These are phyloP conservation scores for Monosporascus sp. DNA, from an alignment of 2,329 filamentous ascomycete species.

Conservation along the genomic window DNA sequence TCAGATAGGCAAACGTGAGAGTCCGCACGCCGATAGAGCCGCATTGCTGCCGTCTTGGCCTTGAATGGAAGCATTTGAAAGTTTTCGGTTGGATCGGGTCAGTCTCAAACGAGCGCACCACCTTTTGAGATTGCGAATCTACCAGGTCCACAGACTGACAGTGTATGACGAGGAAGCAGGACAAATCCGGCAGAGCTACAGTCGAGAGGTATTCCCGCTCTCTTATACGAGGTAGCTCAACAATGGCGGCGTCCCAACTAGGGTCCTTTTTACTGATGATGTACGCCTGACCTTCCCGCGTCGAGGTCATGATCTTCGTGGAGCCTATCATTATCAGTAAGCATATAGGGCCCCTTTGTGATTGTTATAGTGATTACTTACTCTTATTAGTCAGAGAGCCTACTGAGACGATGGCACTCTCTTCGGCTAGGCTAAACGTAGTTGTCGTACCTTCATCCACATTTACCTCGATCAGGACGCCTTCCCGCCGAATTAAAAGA, in stretches of 20 bases:
- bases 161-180: slow-evolving; percentile 56
- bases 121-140: slow-evolving; percentile 48
- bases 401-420: slow-evolving; percentile 46
- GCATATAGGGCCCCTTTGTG: not conserved
- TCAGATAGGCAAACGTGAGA: slow-evolving; percentile 60
- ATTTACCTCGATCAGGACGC: slow-evolving; percentile 54
- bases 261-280: slow-evolving; percentile 27
- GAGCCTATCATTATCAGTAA: slow-evolving; percentile 18
- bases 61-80: slow-evolving; percentile 54
- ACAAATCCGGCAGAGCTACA: slow-evolving; percentile 51
- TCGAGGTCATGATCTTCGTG: slow-evolving; percentile 26
- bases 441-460: slow-evolving; percentile 36
- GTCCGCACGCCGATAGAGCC: slow-evolving; percentile 52
- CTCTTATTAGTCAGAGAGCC: slow-evolving; percentile 40
- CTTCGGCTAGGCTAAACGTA: slow-evolving; percentile 43
- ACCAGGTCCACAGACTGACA: slow-evolving; percentile 53
- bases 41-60: slow-evolving; percentile 45
- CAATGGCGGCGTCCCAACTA: slow-evolving; percentile 45
- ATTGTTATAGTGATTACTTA: slow-evolving; percentile 21
- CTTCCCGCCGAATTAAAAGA: slow-evolving; percentile 59
- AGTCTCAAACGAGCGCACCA: slow-evolving; percentile 58
- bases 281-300: slow-evolving; percentile 23
- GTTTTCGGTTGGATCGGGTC: slow-evolving; percentile 53
- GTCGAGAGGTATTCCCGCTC: slow-evolving; percentile 49
- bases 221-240: slow-evolving; percentile 33